Base-by-base conservation (phyloP, 1,284 basidiomycete genomes). In the Gymnopus androsaceus region DNA sequence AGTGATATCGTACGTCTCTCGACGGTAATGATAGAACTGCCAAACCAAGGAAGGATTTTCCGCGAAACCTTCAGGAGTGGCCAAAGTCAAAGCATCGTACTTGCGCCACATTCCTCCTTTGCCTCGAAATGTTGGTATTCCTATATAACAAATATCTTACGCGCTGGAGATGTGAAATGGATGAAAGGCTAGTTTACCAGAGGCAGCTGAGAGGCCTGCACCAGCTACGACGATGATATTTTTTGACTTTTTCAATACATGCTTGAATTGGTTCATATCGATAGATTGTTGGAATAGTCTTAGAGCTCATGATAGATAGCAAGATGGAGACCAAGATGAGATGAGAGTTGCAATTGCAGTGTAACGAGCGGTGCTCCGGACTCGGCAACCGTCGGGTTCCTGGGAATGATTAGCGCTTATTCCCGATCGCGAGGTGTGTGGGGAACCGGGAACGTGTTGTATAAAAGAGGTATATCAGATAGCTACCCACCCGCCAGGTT, bases 11-110 rank as follows among this genome's bases (percentile, higher is more conserved):
- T 62, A 85, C 83, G 67, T 72, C 67, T 84, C 79, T 56, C 85
- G 70, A 6, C 84, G 76, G 60, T 83, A 81, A 66, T 88, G 84
- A 66, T 88, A 87, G 67, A 88, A 87, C 61, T 87, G 83, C 86
- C 86, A 88, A 1, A 83, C 80, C 1, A 75, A 69, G 25, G 76
- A 79, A 0, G 84, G 85, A 58, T 82, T 76, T 15, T 67, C 63
- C 2, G 58, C 44, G 67, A 88, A 88, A 1, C 80, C 84, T 61
- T 77, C 72, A 2, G 81, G 82, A 19, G 83, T 85, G 14, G 84
- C 85, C 5, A 88, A 72, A 19, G 69, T 70, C 56, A 77, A 77
- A 1, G 82, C 80, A 63, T 87, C 75, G 62, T 83, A 79, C 55
- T 74, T 76, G 36, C 82, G 70, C 85, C 85, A 87, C 59, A 84